A percentile compares a stretch with the other conserved stretches of the same genome.
Conservation (phyloP, 805 yeast genomes). For the Saccharomyces eubayanus region DNA sequence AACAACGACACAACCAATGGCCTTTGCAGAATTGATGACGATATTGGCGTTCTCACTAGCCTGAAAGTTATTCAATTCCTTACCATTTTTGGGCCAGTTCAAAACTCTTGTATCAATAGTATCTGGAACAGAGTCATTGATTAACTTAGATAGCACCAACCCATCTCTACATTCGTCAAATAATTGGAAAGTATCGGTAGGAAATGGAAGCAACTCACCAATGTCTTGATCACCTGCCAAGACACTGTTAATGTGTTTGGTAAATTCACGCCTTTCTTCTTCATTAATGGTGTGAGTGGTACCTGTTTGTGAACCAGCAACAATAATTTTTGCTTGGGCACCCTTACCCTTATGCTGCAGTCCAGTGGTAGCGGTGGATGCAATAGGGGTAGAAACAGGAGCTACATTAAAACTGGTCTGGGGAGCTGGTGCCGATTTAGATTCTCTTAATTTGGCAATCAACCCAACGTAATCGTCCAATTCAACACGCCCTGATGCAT, state of each 20-base stretch:
- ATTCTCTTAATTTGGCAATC: constrained; percentile 65
- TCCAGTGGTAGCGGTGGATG: constrained; percentile 20
- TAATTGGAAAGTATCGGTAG: constrained; percentile 87
- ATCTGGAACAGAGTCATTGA: constrained; percentile 96
- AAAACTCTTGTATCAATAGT: constrained; percentile 96
- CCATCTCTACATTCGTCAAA: constrained; percentile 97
- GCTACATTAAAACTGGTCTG: constrained; percentile 26
- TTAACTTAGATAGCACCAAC: constrained; percentile 80
- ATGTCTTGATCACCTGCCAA: constrained; percentile 81
- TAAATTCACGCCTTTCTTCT: constrained; percentile 92
- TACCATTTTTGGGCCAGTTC: constrained; percentile 76
- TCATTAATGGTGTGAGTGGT: constrained; percentile 94
- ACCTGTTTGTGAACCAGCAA: constrained; percentile 81
- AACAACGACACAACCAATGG: constrained; percentile 96
- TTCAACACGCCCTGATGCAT: constrained; percentile 95
- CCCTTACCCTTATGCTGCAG: constrained; percentile 46
- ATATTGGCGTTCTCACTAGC: constrained; percentile 96
- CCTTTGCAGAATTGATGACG: constrained; percentile 96
- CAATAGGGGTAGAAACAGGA: constrained; percentile 6
- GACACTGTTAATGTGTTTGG: constrained; percentile 89
- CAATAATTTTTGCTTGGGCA: constrained; percentile 66
- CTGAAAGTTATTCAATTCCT: constrained; percentile 81
- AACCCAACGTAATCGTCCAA: constrained; percentile 87
- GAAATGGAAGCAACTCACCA: constrained; percentile 81
- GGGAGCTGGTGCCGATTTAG: constrained; percentile 23